Conservation (phyloP, 78 protist species). For the Planoprotostelium fungivorum region DNA sequence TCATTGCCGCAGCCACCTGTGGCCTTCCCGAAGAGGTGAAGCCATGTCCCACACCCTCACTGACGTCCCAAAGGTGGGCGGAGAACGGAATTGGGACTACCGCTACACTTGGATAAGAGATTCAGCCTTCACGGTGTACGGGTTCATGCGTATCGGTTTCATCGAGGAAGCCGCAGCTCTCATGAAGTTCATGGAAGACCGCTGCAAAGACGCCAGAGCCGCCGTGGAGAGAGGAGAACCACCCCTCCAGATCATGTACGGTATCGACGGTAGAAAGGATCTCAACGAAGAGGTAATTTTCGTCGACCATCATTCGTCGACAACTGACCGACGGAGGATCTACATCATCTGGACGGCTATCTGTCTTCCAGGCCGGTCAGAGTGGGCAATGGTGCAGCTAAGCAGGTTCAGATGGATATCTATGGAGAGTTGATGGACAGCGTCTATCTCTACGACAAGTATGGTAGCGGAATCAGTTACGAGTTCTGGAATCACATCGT, state of each 20-base stretch:
- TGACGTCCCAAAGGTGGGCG: constrained; percentile 34
- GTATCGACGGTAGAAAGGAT: constrained; percentile 34
- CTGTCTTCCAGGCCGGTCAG: constrained; percentile 30
- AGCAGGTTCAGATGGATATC: constrained; percentile 57
- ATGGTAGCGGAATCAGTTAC: constrained; percentile 37
- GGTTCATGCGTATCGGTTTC: constrained; percentile 51
- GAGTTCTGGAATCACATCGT: constrained; percentile 49
- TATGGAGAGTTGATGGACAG: constrained; percentile 55
- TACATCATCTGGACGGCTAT: constrained; percentile 36
- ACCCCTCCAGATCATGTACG: constrained; percentile 53
- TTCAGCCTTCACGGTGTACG: constrained; percentile 49
- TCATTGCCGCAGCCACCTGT: constrained; percentile 46
- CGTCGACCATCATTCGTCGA: neutral
- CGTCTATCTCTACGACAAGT: constrained; percentile 44
- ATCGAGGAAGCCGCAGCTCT: constrained; percentile 54
- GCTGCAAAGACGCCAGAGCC: constrained; percentile 22
- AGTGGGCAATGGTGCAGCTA: constrained; percentile 51
- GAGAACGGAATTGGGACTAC: constrained; percentile 59
- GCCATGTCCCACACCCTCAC: neutral
- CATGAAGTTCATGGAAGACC: constrained; percentile 38
- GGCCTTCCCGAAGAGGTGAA: constrained; percentile 29
- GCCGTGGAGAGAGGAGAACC: neutral
- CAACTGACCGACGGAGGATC: neutral
- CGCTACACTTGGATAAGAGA: constrained; percentile 54
- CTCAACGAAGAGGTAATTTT: constrained; percentile 10